phyloP scores from a whole-genome alignment of 257 asterid genomes.

The Rubia yunnanensis region DNA sequence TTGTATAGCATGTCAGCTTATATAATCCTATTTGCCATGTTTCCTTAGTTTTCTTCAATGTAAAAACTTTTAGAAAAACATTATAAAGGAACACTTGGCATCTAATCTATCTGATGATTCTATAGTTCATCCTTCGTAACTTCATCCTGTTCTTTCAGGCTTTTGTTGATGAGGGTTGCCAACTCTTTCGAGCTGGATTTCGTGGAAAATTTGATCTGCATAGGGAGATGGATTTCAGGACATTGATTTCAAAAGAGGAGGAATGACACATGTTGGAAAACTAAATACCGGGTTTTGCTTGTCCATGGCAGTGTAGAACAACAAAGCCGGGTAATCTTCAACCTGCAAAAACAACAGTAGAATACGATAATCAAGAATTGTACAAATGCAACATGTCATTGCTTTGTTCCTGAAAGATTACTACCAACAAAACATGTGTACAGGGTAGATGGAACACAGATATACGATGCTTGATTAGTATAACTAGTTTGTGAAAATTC shows the following conservation, averaged over 20 bases:
- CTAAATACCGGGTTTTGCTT: slow-evolving; percentile 56
- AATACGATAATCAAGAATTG: neutral
- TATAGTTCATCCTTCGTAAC: slow-evolving; percentile 69
- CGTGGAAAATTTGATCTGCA: slow-evolving; percentile 55
- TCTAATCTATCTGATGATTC: slow-evolving; percentile 7
- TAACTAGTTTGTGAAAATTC: neutral
- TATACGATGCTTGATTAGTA: neutral
- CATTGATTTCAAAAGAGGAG: neutral
- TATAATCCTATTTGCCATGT: neutral
- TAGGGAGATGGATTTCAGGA: slow-evolving; percentile 7
- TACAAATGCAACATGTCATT: neutral
- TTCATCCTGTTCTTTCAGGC: slow-evolving; percentile 39
- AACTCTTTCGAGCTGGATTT: slow-evolving; percentile 63
- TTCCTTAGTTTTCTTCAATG: neutral
- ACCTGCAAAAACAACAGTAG: slow-evolving; percentile 34
- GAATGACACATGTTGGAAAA: neutral
- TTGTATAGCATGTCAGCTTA: too few relatives aligned
- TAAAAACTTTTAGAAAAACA: neutral
- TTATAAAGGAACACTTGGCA: neutral
- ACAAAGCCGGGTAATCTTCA: slow-evolving; percentile 68
- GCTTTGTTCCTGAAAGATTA: too few relatives aligned
- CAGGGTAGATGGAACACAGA: neutral
- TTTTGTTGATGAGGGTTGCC: slow-evolving; percentile 67
- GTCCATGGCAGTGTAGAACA: slow-evolving; percentile 66
- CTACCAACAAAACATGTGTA: too few relatives aligned